Percentiles rank a stretch among this genome's conserved stretches.
phyloP scores from a whole-genome alignment of 2,329 filamentous ascomycete genomes.

The Westerdykella sp. region DNA sequence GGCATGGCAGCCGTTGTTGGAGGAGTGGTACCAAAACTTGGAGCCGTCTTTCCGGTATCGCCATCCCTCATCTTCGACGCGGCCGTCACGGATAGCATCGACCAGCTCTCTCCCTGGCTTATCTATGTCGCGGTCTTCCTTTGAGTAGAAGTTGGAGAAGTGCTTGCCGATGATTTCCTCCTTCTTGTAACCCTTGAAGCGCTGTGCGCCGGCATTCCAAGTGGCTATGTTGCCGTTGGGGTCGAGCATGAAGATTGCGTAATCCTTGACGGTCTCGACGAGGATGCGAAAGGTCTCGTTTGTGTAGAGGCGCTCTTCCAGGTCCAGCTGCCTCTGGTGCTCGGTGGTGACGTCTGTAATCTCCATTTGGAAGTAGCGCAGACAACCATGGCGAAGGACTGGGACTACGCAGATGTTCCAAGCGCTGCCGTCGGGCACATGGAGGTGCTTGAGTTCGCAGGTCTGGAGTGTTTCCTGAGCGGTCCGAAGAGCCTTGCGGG shows the following conservation, averaged over 20 bases:
- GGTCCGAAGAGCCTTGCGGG: conserved; percentile 34
- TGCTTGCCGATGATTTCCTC: conserved; percentile 54
- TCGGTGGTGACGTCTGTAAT: conserved; percentile 35
- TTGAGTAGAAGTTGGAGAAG: conserved; percentile 53
- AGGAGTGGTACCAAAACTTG: conserved; percentile 44
- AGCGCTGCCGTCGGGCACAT: conserved; percentile 12
- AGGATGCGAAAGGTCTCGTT: conserved; percentile 56
- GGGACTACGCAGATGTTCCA: conserved; percentile 40
- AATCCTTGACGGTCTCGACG: conserved; percentile 56
- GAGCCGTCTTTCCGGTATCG: conserved; percentile 53
- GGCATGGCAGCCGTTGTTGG: neutral
- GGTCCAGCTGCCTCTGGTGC: conserved; percentile 28
- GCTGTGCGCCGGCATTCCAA: conserved; percentile 53
- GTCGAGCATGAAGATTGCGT: conserved; percentile 58
- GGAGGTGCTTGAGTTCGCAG: conserved; percentile 32
- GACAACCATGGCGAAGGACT: conserved; percentile 35
- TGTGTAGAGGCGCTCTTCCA: conserved; percentile 40
- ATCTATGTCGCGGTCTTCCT: conserved; percentile 44
- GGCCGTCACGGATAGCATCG: conserved; percentile 50
- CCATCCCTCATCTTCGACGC: conserved; percentile 56
- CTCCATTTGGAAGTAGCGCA: conserved; percentile 41
- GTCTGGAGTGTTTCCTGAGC: conserved; percentile 34
- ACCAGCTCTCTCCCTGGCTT: conserved; percentile 51
- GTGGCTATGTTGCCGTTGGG: conserved; percentile 50
- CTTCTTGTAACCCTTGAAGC: conserved; percentile 51